A percentile compares a stretch with the other conserved stretches of the same genome.
These are phyloP conservation scores for Spencermartinsiella europaea DNA, from an alignment of 805 yeast species.

Conservation along the genomic window DNA sequence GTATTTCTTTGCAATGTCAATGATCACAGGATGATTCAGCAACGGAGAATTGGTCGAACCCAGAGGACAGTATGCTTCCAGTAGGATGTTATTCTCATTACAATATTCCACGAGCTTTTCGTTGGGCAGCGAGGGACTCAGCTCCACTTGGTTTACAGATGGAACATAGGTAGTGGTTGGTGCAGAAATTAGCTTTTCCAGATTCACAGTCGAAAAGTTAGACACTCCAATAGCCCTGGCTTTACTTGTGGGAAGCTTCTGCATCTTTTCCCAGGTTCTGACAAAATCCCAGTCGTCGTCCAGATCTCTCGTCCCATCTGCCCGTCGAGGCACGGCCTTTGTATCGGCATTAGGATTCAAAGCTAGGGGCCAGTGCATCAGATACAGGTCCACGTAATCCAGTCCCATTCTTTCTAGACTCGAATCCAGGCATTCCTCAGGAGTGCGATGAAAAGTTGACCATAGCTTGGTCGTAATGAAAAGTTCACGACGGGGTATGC, in stretches of 20 bases:
- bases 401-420: conserved; percentile 42
- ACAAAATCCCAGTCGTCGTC: conserved; percentile 70
- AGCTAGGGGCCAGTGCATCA: conserved; percentile 52
- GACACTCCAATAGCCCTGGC: conserved; percentile 70
- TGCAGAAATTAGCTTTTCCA: conserved; percentile 46
- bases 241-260: conserved; percentile 46
- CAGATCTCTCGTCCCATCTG: too few relatives aligned
- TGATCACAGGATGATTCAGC: conserved; percentile 46
- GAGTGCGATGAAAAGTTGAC: too few relatives aligned
- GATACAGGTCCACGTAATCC: conserved; percentile 48
- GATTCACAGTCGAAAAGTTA: conserved; percentile 33
- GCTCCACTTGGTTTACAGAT: conserved; percentile 68
- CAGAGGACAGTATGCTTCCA: conserved; percentile 75
- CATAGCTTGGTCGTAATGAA: conserved; percentile 61
- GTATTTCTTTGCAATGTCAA: conserved; percentile 53
- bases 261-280: conserved; percentile 61
- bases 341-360: conserved; percentile 31
- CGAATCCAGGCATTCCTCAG: conserved; percentile 44
- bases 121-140: conserved; percentile 69
- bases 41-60: conserved; percentile 50
- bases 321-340: too few relatives aligned
- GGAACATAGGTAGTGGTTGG: conserved; percentile 49
- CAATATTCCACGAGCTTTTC: conserved; percentile 50
- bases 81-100: conserved; percentile 44
- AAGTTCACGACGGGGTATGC: conserved; percentile 43